Conservation (phyloP, 257 asterid species). For the Solanum bulbocastanum region DNA sequence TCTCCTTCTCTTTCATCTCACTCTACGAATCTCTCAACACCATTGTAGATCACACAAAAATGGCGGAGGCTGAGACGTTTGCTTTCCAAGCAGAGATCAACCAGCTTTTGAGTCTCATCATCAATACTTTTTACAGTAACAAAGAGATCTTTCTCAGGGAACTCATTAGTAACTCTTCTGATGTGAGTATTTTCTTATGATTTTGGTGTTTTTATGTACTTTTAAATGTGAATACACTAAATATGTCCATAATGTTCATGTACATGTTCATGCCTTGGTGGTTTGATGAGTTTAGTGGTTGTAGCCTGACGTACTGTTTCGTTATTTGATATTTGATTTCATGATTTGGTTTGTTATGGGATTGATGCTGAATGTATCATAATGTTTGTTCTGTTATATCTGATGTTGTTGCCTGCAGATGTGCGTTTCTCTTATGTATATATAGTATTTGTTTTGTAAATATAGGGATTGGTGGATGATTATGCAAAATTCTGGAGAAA, state of each 20-base stretch:
- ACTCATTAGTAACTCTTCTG: constrained; percentile 60
- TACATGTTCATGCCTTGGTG: not conserved
- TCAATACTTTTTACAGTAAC: constrained; percentile 64
- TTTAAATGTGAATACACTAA: not conserved
- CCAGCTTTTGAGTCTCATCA: constrained; percentile 53
- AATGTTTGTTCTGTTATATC: not conserved
- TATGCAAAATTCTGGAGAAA: not conserved
- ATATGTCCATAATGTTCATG: not conserved
- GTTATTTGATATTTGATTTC: not conserved
- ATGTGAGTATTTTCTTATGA: constrained; percentile 25
- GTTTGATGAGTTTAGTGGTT: not conserved
- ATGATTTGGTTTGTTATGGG: not conserved
- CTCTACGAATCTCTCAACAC: not conserved
- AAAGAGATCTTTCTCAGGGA: constrained; percentile 71
- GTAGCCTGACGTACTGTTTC: not conserved
- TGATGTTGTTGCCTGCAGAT: not conserved
- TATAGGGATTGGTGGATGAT: not conserved
- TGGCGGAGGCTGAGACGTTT: constrained; percentile 61
- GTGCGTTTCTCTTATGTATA: not conserved
- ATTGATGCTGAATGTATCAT: not conserved
- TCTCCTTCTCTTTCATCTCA: not conserved
- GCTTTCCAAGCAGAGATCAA: constrained; percentile 73
- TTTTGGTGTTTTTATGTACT: not conserved
- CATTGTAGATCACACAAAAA: not conserved
- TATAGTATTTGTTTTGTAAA: not conserved